These are phyloP conservation scores for Tuber magnatum DNA, from an alignment of 495 filamentous ascomycete genomes.

Conservation along the genomic window DNA sequence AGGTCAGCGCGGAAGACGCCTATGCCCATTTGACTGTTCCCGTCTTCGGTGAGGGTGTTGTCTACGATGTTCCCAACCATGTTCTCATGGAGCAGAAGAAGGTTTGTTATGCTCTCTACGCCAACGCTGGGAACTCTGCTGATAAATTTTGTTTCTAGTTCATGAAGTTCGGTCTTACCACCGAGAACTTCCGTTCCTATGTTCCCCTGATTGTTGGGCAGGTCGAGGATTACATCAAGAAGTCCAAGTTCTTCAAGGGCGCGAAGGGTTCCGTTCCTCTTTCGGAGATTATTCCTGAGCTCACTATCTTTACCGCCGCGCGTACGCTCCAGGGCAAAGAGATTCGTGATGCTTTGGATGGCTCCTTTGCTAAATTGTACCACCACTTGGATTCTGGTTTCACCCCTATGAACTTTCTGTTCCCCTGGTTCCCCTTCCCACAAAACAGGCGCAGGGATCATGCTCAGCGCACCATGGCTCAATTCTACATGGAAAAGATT, in stretches of 20 bases:
- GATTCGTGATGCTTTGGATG: conserved; percentile 66
- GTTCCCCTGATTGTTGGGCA: conserved; percentile 73
- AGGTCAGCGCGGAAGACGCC: conserved; percentile 75
- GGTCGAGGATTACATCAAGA: conserved; percentile 61
- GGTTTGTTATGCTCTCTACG: conserved; percentile 34
- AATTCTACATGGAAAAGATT: conserved; percentile 73
- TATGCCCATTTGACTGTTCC: conserved; percentile 76
- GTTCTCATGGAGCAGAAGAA: conserved; percentile 83
- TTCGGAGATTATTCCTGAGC: conserved; percentile 64
- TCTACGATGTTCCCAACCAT: conserved; percentile 80
- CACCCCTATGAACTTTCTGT: conserved; percentile 73
- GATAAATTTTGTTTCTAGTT: conserved; percentile 50
- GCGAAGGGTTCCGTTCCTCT: conserved; percentile 59
- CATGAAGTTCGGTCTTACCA: conserved; percentile 76
- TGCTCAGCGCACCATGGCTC: conserved; percentile 66
- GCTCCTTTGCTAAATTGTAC: conserved; percentile 64
- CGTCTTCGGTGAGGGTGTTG: conserved; percentile 77
- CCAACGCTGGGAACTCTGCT: neutral
- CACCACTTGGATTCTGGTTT: conserved; percentile 84
- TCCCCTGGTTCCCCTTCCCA: conserved; percentile 80
- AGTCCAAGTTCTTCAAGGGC: conserved; percentile 59
- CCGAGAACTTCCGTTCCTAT: conserved; percentile 66
- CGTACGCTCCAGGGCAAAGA: conserved; percentile 74
- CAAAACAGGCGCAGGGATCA: conserved; percentile 71
- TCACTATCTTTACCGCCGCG: conserved; percentile 78